Evolutionary conservation across 495 filamentous ascomycete species (phyloP).

Genomic region (Elaphomyces granulatus): DNA sequence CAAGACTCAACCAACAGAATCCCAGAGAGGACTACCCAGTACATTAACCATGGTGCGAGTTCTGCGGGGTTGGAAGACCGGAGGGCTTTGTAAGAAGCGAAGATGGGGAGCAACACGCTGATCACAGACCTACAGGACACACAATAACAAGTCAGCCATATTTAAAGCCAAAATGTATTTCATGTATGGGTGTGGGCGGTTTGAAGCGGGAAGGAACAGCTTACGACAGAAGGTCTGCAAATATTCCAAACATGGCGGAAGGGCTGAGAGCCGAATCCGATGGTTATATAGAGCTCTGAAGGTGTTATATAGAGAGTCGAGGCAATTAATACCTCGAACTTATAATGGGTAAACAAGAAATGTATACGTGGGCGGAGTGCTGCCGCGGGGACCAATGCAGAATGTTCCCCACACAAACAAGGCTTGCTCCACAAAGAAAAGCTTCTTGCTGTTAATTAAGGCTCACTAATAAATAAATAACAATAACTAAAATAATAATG

Average conservation of each 20-base stretch:
- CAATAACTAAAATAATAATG: no score
- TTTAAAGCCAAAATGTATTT: constrained; percentile 24
- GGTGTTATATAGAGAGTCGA: no score
- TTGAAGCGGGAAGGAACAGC: constrained; percentile 14
- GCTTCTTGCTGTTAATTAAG: no score
- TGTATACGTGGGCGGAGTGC: no score
- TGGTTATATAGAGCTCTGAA: not conserved
- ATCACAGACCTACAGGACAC: constrained; percentile 53
- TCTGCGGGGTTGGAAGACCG: constrained; percentile 81
- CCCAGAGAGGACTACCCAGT: constrained; percentile 87
- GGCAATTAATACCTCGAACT: no score
- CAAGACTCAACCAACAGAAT: constrained; percentile 73
- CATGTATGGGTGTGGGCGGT: not conserved
- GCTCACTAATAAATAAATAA: no score
- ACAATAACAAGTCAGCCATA: constrained; percentile 7
- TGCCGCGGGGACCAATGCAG: no score
- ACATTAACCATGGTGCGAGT: constrained; percentile 98
- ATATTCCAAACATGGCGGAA: constrained; percentile 57
- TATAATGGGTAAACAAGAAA: no score
- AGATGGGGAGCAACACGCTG: constrained; percentile 89
- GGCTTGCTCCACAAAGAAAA: no score
- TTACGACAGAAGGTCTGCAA: constrained; percentile 69
- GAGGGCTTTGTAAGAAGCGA: constrained; percentile 96
- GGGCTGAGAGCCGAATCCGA: not conserved
- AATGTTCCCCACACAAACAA: no score